phyloP scores from a whole-genome alignment of 331 rosid species.

The Quercus tomentella region DNA sequence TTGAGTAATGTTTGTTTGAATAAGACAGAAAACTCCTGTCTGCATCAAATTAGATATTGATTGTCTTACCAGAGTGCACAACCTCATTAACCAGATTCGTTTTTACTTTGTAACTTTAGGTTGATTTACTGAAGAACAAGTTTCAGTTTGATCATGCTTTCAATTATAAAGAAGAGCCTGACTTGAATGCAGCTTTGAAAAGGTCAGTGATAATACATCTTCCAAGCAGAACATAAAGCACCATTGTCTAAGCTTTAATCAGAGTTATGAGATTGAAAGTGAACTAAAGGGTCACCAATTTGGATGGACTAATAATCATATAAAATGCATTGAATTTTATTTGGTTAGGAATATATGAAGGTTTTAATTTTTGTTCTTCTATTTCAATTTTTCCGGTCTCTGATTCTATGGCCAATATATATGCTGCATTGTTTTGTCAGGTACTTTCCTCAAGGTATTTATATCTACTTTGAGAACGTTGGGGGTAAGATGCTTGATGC shows the following conservation, averaged over 20 bases:
- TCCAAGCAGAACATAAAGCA: background rate
- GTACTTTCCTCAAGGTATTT: conserved; percentile 22
- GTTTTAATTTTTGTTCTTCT: too few species aligned
- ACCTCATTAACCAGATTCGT: background rate
- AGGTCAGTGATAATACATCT: background rate
- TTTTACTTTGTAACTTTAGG: background rate
- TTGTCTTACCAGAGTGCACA: background rate
- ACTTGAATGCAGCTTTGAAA: conserved; percentile 26
- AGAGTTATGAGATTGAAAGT: too few species aligned
- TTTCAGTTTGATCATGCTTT: conserved; percentile 31
- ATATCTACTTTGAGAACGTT: conserved; percentile 26
- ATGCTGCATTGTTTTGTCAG: background rate
- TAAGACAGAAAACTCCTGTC: too few species aligned
- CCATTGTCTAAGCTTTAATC: too few species aligned
- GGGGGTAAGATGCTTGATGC: conserved; percentile 30
- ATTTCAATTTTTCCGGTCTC: too few species aligned
- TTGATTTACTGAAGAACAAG: conserved; percentile 19
- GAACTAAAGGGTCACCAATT: too few species aligned
- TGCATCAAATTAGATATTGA: too few species aligned
- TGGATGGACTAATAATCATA: too few species aligned
- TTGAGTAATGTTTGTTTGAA: too few species aligned
- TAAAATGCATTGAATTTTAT: too few species aligned
- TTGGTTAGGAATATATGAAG: too few species aligned
- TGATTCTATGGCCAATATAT: too few species aligned
- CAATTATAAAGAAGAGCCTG: conserved; percentile 30